Evolutionary conservation across 495 filamentous ascomycete species (phyloP).

Genomic region (Parmelia sp.): DNA sequence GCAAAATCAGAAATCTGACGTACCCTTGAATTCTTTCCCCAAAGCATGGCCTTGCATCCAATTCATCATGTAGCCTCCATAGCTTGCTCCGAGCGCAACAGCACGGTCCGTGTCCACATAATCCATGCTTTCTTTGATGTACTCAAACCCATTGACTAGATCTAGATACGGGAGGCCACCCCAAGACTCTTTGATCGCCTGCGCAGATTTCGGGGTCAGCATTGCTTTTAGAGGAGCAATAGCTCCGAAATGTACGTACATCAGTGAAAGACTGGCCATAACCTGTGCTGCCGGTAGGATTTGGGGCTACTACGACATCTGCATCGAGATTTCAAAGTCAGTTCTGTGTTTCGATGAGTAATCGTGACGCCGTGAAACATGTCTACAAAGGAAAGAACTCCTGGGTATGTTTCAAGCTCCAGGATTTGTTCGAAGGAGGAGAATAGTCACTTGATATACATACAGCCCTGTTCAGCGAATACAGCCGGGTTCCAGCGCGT

Average conservation of each 20-base stretch:
- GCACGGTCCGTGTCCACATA: conserved; percentile 74
- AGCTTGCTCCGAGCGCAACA: conserved; percentile 77
- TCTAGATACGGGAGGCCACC: conserved; percentile 75
- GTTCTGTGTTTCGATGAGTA: background rate
- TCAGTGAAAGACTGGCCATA: conserved; percentile 78
- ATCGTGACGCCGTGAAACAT: too few relatives aligned
- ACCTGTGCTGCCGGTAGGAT: conserved; percentile 80
- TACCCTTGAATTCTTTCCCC: conserved; percentile 28
- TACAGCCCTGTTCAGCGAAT: conserved; percentile 75
- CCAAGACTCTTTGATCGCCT: conserved; percentile 70
- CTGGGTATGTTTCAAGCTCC: background rate
- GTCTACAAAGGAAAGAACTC: background rate
- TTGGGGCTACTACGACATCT: conserved; percentile 74
- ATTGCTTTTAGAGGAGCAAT: too few relatives aligned
- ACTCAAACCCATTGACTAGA: conserved; percentile 71
- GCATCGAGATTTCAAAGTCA: conserved; percentile 30
- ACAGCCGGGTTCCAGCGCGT: conserved; percentile 89
- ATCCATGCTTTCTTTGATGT: conserved; percentile 61
- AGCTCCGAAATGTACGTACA: too few relatives aligned
- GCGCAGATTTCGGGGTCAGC: too few relatives aligned
- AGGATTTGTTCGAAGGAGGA: background rate
- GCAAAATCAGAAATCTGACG: background rate
- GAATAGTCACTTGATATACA: background rate
- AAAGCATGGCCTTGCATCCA: conserved; percentile 50
- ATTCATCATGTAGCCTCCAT: conserved; percentile 83